phyloP scores from a whole-genome alignment of 768 basidiomycete species.

The Strobilomyces echinocephalus region DNA sequence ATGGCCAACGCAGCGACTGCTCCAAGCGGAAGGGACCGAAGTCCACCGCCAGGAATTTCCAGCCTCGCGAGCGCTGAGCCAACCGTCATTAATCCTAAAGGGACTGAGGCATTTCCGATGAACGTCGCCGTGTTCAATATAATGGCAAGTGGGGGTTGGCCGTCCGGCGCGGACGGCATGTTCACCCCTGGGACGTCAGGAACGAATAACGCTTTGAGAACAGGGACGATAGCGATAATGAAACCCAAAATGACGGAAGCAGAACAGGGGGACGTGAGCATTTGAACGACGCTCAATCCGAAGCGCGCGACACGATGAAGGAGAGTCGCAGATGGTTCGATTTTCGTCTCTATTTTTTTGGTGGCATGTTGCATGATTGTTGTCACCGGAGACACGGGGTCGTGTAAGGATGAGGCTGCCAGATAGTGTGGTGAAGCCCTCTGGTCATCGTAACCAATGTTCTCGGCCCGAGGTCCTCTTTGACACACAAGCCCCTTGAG shows the following conservation, averaged over 20 bases:
- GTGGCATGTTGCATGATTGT: constrained; percentile 5
- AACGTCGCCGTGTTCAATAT: constrained; percentile 54
- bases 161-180: constrained; percentile 56
- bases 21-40: constrained; percentile 43
- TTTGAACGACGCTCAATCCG: constrained; percentile 27
- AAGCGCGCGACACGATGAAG: constrained; percentile 8
- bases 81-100: constrained; percentile 56
- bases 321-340: not conserved
- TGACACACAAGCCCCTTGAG: not conserved
- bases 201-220: constrained; percentile 60
- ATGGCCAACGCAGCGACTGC: constrained; percentile 52
- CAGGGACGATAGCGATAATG: constrained; percentile 50
- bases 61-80: constrained; percentile 61
- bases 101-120: constrained; percentile 59
- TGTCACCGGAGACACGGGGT: not conserved
- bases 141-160: constrained; percentile 61
- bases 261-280: constrained; percentile 45
- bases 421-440: not conserved
- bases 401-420: not conserved
- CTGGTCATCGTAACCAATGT: constrained; percentile 4
- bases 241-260: constrained; percentile 51
- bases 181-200: constrained; percentile 35
- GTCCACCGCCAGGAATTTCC: constrained; percentile 43
- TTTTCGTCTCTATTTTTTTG: not conserved
- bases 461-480: not conserved